Base-by-base conservation (phyloP, 768 basidiomycete genomes). In the Dioszegia hungarica region DNA sequence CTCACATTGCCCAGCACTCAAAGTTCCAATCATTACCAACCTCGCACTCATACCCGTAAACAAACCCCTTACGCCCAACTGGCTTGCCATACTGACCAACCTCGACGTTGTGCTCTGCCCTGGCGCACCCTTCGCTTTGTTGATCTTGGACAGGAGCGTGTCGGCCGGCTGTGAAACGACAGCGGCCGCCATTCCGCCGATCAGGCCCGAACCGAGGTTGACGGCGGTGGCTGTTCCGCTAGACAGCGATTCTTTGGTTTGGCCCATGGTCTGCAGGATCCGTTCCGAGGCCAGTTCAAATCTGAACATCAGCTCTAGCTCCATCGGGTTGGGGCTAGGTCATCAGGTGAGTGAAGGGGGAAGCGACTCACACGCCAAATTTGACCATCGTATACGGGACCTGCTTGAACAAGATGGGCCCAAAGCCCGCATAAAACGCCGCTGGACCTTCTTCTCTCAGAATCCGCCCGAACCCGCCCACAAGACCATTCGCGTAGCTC, bases 311-410 rank as follows among this genome's bases (percentile, higher is more conserved):
- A 49, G 47, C 47, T 49, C 31, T 36, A 27, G 20, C n/a, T n/a
- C n/a, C n/a, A n/a, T 37, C n/a, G n/a, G n/a, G n/a, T n/a, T n/a
- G n/a, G n/a, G n/a, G n/a, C n/a, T n/a, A n/a, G n/a, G n/a, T n/a
- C n/a, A n/a, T n/a, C n/a, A n/a, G n/a, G n/a, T n/a, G n/a, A n/a
- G n/a, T 12, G 3, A 17, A n/a, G 8, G 22, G 9, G 15, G 24
- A 10, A 38, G 36, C 12, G n/a, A 27, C 49, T 38, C 87, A 93
- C 83, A 89, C 90, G 84, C 84, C 90, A 84, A 95, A 95, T 80
- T 95, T 95, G 81, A 91, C 91, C 91, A 95, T 93, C 70, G 92
- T 95, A 82, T 95, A 95, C 51, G 92, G 92, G 72, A 94, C 91
- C 87, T 94, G 76, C 52, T 79, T 79, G 77, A 79, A 79, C 54